Evolutionary conservation across 176 grass and related monocot genomes (phyloP), one percentile per base, ranked within the genome.

Genomic region (Carex scoparia): DNA sequence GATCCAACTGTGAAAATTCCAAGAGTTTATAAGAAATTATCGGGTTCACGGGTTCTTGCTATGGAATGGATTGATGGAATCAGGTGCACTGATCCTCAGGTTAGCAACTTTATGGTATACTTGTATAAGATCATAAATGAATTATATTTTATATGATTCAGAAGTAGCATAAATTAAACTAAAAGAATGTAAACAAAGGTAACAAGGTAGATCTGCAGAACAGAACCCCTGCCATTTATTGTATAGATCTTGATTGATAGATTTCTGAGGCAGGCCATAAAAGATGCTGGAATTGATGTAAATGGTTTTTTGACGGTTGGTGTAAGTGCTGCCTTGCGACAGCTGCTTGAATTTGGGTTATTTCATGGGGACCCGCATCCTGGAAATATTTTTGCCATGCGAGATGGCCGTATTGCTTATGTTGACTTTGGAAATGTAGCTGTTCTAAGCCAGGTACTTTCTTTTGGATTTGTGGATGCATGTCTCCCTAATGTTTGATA

Each of bases 1-100:
- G 96, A 98, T 83, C 91, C 96, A 35, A 95, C 96, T n/a, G 96
- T 98, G 28, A 98, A 98, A 92, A 98, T 98, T 85, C 96, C 96
- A 84, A 87, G 27, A 84, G 96, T 92, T 58, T 95, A 98, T 87
- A 98, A 92, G 54, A 83, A 95, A 27, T 71, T 88, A 79, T 98
- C 88, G 10, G 93, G 96, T 72, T 84, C 93, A 66, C 89, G 90
- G 81, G 95, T 95, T 90, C 84, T 98, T 82, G 95, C 94, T 65
- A 98, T 98, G 95, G 95, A 98, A 85, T 98, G 95, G 95, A 98
- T 98, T 81, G 91, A 95, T 89, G 95, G 95, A 74, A 95, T 98
- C 72, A 87, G 95, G 88, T 95, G 95, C 84, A 98, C 95, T 28
- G 83, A 98, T 51, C 95, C 95, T 84, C 88, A 94, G 95, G 95